Evolutionary conservation across 352 stramenopile genomes (phyloP).

Genomic region (Phytophthora meadii): DNA sequence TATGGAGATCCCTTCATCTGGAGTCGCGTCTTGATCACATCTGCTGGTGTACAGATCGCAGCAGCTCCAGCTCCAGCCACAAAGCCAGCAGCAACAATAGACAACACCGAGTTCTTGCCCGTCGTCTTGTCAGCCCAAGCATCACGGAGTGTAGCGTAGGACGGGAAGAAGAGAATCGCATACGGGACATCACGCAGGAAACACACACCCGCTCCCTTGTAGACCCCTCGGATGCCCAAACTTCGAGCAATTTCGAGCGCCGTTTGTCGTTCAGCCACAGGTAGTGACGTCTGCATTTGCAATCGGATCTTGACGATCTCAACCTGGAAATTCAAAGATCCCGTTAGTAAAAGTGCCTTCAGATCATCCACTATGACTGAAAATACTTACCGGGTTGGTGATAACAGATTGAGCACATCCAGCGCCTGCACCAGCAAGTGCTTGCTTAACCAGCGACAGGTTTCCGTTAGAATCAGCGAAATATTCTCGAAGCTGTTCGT

Average conservation of each 20-base stretch:
- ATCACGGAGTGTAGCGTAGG: slow-evolving; percentile 80
- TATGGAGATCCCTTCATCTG: slow-evolving; percentile 86
- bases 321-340: slow-evolving; percentile 45
- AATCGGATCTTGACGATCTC: slow-evolving; percentile 94
- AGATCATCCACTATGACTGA: too few relatives aligned
- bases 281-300: slow-evolving; percentile 85
- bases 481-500: slow-evolving; percentile 88
- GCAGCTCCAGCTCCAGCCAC: slow-evolving; percentile 69
- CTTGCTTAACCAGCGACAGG: slow-evolving; percentile 63
- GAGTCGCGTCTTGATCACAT: slow-evolving; percentile 92
- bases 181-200: slow-evolving; percentile 94
- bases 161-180: slow-evolving; percentile 93
- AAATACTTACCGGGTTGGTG: slow-evolving; percentile 78
- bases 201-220: slow-evolving; percentile 88
- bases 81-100: slow-evolving; percentile 70
- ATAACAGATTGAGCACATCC: slow-evolving; percentile 84
- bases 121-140: slow-evolving; percentile 50
- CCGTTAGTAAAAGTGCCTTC: slow-evolving; percentile 16
- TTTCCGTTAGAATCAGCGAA: slow-evolving; percentile 73
- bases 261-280: slow-evolving; percentile 62
- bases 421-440: slow-evolving; percentile 75
- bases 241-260: slow-evolving; percentile 67
- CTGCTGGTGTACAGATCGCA: slow-evolving; percentile 64
- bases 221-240: slow-evolving; percentile 83
- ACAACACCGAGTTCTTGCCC: slow-evolving; percentile 63